A percentile compares a stretch with the other conserved stretches of the same genome.
Evolutionary conservation across 441 rosid species (phyloP).

Genomic region (Daphne laureola): DNA sequence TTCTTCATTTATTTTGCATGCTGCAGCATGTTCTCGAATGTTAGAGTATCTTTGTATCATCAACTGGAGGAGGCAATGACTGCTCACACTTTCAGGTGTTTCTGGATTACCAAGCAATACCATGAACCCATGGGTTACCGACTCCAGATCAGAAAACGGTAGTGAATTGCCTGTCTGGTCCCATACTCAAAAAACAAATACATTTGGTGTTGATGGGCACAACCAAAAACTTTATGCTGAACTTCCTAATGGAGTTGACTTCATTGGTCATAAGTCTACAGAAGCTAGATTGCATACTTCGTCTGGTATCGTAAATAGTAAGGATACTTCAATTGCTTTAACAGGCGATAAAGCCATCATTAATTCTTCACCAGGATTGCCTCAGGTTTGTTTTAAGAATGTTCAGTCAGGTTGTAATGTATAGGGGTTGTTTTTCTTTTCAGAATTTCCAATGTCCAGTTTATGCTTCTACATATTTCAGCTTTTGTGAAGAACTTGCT

Average conservation of each 20-base stretch:
- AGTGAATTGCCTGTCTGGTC: constrained; percentile 25
- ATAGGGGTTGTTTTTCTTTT: no score
- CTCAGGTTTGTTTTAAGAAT: constrained; percentile 16
- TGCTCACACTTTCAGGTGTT: constrained; percentile 24
- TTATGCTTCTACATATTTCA: no score
- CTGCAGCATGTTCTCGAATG: no score
- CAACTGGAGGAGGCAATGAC: no score
- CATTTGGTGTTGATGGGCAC: constrained; percentile 11
- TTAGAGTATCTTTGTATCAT: no score
- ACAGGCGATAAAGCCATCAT: constrained; percentile 18
- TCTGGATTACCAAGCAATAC: constrained; percentile 20
- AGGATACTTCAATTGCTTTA: constrained; percentile 17
- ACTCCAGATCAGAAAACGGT: constrained; percentile 21
- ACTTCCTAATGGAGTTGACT: constrained; percentile 25
- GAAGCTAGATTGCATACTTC: constrained; percentile 26
- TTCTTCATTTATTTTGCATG: no score
- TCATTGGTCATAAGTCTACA: constrained; percentile 17
- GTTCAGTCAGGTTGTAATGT: no score
- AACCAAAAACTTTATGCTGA: constrained; percentile 22
- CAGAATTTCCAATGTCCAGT: no score
- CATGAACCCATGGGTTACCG: constrained; percentile 21
- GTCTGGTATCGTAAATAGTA: constrained; percentile 16
- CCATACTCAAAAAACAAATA: constrained; percentile 19
- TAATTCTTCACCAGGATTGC: constrained; percentile 18
- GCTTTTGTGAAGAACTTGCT: no score